Base-by-base conservation (phyloP, 2,329 filamentous ascomycete species). In the Graphilbum sp. region DNA sequence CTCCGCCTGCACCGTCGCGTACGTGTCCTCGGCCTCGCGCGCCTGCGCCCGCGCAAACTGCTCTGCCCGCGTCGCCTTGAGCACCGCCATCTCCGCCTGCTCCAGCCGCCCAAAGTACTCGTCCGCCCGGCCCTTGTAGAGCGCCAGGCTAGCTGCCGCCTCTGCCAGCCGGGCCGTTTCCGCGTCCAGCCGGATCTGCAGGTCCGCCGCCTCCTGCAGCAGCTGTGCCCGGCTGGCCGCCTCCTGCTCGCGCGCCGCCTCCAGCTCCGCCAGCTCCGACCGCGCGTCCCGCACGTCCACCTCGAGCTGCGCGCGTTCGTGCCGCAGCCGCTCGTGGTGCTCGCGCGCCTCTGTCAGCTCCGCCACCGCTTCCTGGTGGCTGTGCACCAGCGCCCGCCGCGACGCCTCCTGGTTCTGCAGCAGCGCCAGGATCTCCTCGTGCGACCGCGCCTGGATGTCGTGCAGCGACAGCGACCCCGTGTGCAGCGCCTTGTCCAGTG, bases 21-120 rank as follows among this genome's bases (percentile, higher is more conserved):
- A 94, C 6, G 78, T 86, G 42, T 96, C 87, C 52, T 96, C 90
- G 0, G 86, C 81, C 59, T 98, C 88, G 50, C 75, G 79, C 10
- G 84, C 82, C 54, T 95, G 88, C 1, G 81, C 69, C 57, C 84
- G 92, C 40, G 88, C 88, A 54, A 96, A 95, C 49, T 94, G 85
- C 58, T 96, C 88, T 0, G 90, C 88, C 19, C 88, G 75, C 43
- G 72, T 79, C 15, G 88, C 88, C 56, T 95, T 95, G 45, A 98
- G 71, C 16, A 96, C 87, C 1, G 87, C 78, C 47, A 96, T 92
- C 56, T 98, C 88, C 15, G 90, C 90, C 54, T 96, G 88, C 57
- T 98, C 88, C 17, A 98, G 73, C 59, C 94, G 95, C 63, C 76
- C 82, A 60, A 95, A 98, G 58, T 98, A 96, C 54, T 96, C 88